Base-by-base conservation (phyloP, 1,284 basidiomycete species). In the Heterobasidion occidentale region DNA sequence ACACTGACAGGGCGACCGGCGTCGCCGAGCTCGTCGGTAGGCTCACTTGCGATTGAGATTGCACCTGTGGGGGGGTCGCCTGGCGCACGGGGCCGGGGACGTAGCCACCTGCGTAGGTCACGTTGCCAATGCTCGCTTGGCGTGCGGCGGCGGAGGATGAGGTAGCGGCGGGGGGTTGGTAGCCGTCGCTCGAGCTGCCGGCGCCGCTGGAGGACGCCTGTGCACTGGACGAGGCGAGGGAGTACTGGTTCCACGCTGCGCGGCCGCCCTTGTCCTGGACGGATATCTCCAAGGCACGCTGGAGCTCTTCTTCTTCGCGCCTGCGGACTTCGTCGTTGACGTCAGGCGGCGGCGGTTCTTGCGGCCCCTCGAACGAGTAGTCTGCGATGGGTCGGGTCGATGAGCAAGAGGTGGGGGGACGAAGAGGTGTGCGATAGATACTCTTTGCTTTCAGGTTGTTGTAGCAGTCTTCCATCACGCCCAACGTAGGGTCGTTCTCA, bases 391-490 rank as follows among this genome's bases (percentile, higher is more conserved):
- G 35, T 3, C 27, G 27, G 7, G 11, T 8, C 48, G 27, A 46
- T 54, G 17, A 15, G 36, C 19, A 48, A 42, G n/a, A 14, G 33
- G 44, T 36, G 20, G 54, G 36, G 15, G 11, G 46, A 60, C 36
- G 27, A 36, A n/a, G 14, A 33, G 17, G 12, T 20, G 35, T 11
- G 19, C 6, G 54, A 15, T 46, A 73, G 79, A 60, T 67, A 92
- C 93, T 88, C 76, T 94, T 97, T 9, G 79, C 77, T 70, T 90
- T 89, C 53, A 99, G 76, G 58, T 74, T 79, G 60, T 91, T 86
- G 66, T 92, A 93, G 51, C 92, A 90, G 63, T 98, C 94, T 62
- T 89, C 86, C 87, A 98, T 96, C 50, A 99, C 77, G 3, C 92
- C 92, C 6, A 98, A 79, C 20, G 88, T 84, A 3, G 86, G 72